phyloP scores from a whole-genome alignment of 345 rosid species.

The Acer negundo region DNA sequence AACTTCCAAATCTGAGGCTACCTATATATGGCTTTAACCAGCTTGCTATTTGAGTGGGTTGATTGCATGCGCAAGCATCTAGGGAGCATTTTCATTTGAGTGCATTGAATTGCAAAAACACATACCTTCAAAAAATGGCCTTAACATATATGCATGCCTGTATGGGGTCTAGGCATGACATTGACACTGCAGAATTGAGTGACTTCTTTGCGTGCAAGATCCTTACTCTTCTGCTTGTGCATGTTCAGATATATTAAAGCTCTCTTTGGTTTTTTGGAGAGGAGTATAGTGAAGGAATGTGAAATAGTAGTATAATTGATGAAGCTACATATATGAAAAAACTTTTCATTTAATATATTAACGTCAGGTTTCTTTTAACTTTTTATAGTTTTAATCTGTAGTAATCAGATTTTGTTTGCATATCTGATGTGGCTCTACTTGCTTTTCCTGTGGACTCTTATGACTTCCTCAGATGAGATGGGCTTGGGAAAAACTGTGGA shows the following conservation, averaged over 20 bases:
- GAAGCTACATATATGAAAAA: background rate
- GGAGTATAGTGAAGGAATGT: background rate
- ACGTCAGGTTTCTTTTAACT: background rate
- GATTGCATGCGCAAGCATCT: background rate
- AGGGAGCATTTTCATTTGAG: background rate
- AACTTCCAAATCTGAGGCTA: background rate
- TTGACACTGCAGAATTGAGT: background rate
- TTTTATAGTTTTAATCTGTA: conserved; percentile 3
- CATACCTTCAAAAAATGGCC: background rate
- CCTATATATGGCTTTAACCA: background rate
- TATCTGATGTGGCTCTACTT: conserved; percentile 18
- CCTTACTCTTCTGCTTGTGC: background rate
- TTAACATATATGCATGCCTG: background rate
- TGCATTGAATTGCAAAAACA: background rate
- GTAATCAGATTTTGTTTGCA: background rate
- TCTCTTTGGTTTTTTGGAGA: background rate
- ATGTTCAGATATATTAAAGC: background rate
- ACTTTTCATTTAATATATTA: background rate
- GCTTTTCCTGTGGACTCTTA: conserved; percentile 28
- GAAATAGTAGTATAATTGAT: background rate
- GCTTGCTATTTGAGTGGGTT: background rate
- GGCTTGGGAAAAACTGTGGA: conserved; percentile 98
- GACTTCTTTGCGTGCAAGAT: background rate
- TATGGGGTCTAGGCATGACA: background rate
- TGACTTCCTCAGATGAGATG: conserved; percentile 82